A percentile compares a stretch with the other conserved stretches of the same genome.
These are phyloP conservation scores for Pseudonectria buxi DNA, from an alignment of 2,329 filamentous ascomycete genomes.

Conservation along the genomic window DNA sequence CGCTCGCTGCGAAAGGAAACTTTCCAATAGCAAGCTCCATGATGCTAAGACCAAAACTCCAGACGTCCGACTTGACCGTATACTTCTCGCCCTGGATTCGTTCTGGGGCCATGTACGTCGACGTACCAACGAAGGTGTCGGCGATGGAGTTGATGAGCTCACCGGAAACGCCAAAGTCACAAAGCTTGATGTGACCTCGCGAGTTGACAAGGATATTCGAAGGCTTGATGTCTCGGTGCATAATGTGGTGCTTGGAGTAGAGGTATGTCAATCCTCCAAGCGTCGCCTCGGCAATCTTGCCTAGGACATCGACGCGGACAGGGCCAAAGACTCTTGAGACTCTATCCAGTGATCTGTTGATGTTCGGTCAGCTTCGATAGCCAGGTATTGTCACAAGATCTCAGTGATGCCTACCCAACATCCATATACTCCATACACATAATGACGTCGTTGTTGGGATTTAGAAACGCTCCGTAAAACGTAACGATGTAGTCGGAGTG, in stretches of 20 bases:
- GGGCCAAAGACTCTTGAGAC: slow-evolving; percentile 94
- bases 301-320: slow-evolving; percentile 89
- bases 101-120: slow-evolving; percentile 98
- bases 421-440: slow-evolving; percentile 99
- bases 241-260: slow-evolving; percentile 92
- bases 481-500: slow-evolving; percentile 96
- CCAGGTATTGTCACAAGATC: not conserved
- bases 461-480: slow-evolving; percentile 96
- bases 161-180: slow-evolving; percentile 97
- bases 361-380: slow-evolving; percentile 4
- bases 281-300: slow-evolving; percentile 95
- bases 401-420: slow-evolving; percentile 67
- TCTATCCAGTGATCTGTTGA: slow-evolving; percentile 73
- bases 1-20: slow-evolving; percentile 82
- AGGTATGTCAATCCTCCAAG: slow-evolving; percentile 91
- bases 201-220: slow-evolving; percentile 98
- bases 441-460: slow-evolving; percentile 93
- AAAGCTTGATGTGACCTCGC: slow-evolving; percentile 88
- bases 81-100: slow-evolving; percentile 96
- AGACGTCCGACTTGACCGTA: slow-evolving; percentile 96
- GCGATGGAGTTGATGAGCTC: slow-evolving; percentile 97
- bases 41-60: slow-evolving; percentile 91
- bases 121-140: slow-evolving; percentile 96
- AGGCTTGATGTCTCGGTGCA: slow-evolving; percentile 98
- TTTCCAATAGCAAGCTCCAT: slow-evolving; percentile 98